Evolutionary conservation across 345 rosid genomes (phyloP).

Genomic region (Firmiana major): DNA sequence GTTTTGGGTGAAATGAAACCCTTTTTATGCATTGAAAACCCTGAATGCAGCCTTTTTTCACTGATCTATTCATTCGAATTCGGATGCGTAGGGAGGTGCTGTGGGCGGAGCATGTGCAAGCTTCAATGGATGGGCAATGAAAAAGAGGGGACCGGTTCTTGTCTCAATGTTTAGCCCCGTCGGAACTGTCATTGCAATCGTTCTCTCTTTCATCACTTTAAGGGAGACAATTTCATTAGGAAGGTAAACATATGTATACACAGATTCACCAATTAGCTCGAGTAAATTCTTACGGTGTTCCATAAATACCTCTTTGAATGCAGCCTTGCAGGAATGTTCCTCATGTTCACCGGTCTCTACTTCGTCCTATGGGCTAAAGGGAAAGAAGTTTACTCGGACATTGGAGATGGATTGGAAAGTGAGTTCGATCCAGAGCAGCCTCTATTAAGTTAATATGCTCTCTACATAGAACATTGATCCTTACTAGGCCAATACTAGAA

Average conservation of each 20-base stretch:
- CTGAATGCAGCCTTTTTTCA: background rate
- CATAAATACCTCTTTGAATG: conserved; percentile 1
- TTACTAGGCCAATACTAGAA: background rate
- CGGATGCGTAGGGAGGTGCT: conserved; percentile 50
- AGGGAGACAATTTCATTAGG: conserved; percentile 61
- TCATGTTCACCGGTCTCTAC: conserved; percentile 81
- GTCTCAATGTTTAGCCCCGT: conserved; percentile 86
- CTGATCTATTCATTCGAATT: background rate
- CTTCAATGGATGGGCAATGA: conserved; percentile 94
- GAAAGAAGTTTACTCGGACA: conserved; percentile 46
- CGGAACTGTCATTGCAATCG: conserved; percentile 55
- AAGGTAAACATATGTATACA: conserved; percentile 41
- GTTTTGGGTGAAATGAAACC: background rate
- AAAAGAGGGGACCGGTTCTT: conserved; percentile 84
- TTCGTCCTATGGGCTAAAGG: conserved; percentile 89
- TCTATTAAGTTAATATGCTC: conserved; percentile 49
- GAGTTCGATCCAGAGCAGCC: conserved; percentile 59
- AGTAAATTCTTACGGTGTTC: background rate
- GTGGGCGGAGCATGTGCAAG: conserved; percentile 70
- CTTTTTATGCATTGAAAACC: background rate
- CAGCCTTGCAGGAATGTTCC: conserved; percentile 80
- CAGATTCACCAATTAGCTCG: background rate
- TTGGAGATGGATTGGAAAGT: conserved; percentile 29
- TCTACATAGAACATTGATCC: conserved; percentile 7
- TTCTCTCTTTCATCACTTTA: conserved; percentile 50